Base-by-base conservation (phyloP, 768 basidiomycete species). In the Mycena crocata region DNA sequence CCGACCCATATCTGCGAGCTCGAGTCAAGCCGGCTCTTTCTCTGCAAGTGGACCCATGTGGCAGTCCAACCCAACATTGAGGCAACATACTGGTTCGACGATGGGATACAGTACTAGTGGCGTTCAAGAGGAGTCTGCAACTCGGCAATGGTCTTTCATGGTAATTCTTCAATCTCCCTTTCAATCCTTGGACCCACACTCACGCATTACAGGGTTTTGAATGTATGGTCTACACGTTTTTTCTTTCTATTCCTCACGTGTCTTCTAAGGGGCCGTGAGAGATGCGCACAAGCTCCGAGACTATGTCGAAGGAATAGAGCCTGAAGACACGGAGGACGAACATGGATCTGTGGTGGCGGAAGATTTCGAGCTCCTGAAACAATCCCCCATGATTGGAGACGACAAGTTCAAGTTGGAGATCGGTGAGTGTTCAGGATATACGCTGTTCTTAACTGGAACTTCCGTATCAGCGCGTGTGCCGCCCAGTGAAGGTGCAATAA, bases 331-430 rank as follows among this genome's bases (percentile, higher is more conserved):
- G 15, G 76, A 73, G 32, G 73, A 77, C 7, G 69, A 70, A 42
- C 54, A 66, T 9, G 62, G 50, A 3, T 42, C 68, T 24, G 62
- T 70, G n/a, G 56, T 71, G 82, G 83, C 77, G 26, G 79, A 80
- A 7, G 84, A 85, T 45, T 90, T 90, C 65, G 90, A 90, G 62
- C 78, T 92, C 19, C 77, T 92, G 45, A 87, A 85, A 70, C 85
- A 90, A 65, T 89, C 90, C 0, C 89, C 90, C 8, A 81, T 89
- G 57, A 78, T 93, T 8, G 91, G 89, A 42, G 90, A 92, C 62
- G 87, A 87, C 62, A 90, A 90, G 76, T 86, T 83, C 79, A 93
- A 92, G 77, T 81, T 93, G 4, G 91, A 92, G 75, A 87, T 93
- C 64, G 85, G 90, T 88, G 60, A 23, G 84, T 66, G 1, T 15